Percentiles rank a stretch among this genome's conserved stretches.
phyloP scores from a whole-genome alignment of 805 yeast species.

The Babjeviella inositovora region DNA sequence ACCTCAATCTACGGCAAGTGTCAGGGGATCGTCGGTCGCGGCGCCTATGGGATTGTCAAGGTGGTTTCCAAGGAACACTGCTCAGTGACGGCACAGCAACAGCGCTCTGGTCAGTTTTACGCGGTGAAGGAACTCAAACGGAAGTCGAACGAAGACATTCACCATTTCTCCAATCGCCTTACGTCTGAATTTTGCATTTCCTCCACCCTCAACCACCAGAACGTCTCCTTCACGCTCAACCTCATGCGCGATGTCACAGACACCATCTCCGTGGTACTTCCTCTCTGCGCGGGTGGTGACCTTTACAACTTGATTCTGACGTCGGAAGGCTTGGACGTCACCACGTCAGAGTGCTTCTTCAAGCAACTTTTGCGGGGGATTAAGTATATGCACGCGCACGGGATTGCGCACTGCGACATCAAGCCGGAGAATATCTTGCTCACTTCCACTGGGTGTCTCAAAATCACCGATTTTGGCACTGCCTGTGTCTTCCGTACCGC shows the following conservation, averaged over 20 bases:
- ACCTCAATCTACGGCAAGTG: too few relatives aligned
- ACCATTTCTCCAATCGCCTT: constrained; percentile 50
- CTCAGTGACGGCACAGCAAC: too few relatives aligned
- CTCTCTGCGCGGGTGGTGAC: constrained; percentile 84
- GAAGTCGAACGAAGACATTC: constrained; percentile 38
- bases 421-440: constrained; percentile 78
- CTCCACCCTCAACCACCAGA: constrained; percentile 57
- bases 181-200: constrained; percentile 87
- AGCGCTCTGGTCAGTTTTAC: too few relatives aligned
- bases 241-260: constrained; percentile 61
- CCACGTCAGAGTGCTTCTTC: constrained; percentile 79
- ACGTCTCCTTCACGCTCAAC: constrained; percentile 66
- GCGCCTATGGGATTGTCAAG: constrained; percentile 30
- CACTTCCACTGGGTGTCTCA: constrained; percentile 47
- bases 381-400: constrained; percentile 75
- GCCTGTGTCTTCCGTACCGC: constrained; percentile 83
- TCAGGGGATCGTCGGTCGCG: constrained; percentile 28
- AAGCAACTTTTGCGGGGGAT: constrained; percentile 77
- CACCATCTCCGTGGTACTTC: constrained; percentile 84
- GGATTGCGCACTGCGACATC: constrained; percentile 87
- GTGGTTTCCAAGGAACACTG: constrained; percentile 20
- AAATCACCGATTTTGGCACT: constrained; percentile 80
- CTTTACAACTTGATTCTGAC: constrained; percentile 42
- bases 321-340: constrained; percentile 31
- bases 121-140: constrained; percentile 69